phyloP scores from a whole-genome alignment of 352 stramenopile species.

The Phytophthora agathidicida region DNA sequence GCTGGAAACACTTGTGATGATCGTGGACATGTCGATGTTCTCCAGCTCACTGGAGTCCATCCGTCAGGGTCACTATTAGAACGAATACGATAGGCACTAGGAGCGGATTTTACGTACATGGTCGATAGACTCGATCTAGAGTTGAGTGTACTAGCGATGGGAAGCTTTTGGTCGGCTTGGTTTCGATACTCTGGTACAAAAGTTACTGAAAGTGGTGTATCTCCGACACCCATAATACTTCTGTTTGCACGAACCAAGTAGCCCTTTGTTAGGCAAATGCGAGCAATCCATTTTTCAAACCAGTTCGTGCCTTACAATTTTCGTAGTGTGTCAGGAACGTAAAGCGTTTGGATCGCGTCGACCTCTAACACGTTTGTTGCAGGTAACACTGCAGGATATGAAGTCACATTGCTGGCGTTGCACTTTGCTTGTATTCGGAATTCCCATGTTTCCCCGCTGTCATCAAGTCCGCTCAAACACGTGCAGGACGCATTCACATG shows the following conservation, averaged over 20 bases:
- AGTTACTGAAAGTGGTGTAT: slow-evolving; percentile 17
- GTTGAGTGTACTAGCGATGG: slow-evolving; percentile 21
- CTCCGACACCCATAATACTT: slow-evolving; percentile 26
- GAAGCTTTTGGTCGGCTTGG: slow-evolving; percentile 15
- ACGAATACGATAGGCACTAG: no score
- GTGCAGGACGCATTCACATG: slow-evolving; percentile 46
- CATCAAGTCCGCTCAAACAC: slow-evolving; percentile 33
- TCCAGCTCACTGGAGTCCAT: slow-evolving; percentile 29
- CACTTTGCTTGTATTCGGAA: slow-evolving; percentile 28
- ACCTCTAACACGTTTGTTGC: slow-evolving; percentile 25
- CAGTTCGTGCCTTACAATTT: slow-evolving; percentile 44
- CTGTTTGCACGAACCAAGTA: slow-evolving; percentile 10
- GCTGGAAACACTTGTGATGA: slow-evolving; percentile 5
- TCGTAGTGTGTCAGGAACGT: slow-evolving; percentile 20
- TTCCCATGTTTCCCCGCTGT: slow-evolving; percentile 14
- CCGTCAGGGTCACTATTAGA: no score
- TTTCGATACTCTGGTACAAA: slow-evolving; percentile 37
- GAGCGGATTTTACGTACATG: slow-evolving; percentile 26
- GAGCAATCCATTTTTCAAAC: no score
- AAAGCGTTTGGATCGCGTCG: slow-evolving; percentile 37
- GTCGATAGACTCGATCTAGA: slow-evolving; percentile 14
- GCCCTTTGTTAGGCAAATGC: slow-evolving; percentile 2
- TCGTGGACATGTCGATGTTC: slow-evolving; percentile 36
- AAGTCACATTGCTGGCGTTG: not conserved
- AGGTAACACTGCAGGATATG: slow-evolving; percentile 14